Percentiles rank a stretch among this genome's conserved stretches.
These are phyloP conservation scores for Cornus kousa DNA, from an alignment of 148 eudicot genomes.

Conservation along the genomic window DNA sequence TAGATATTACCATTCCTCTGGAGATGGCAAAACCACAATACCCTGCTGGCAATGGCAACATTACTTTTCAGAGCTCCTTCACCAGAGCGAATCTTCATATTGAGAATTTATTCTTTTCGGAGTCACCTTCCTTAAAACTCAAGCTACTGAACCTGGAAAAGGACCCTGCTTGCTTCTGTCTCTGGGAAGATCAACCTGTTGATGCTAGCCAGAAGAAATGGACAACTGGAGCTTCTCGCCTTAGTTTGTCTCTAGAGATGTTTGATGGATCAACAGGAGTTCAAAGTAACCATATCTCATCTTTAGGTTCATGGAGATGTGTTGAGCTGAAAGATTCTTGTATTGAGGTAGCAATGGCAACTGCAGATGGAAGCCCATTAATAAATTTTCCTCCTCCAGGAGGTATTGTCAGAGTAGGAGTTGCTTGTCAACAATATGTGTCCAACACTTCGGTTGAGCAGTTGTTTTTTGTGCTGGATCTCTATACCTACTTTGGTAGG, in stretches of 20 bases:
- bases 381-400: constrained; percentile 81
- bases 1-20: constrained; percentile 80
- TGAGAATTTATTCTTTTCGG: constrained; percentile 63
- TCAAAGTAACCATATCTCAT: constrained; percentile 23
- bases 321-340: constrained; percentile 73
- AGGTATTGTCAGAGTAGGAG: constrained; percentile 80
- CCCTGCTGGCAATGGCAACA: constrained; percentile 18
- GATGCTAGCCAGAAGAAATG: constrained; percentile 90
- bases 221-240: constrained; percentile 65
- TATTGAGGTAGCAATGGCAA: constrained; percentile 89
- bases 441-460: constrained; percentile 94
- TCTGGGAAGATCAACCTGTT: constrained; percentile 86
- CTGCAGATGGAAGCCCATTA: constrained; percentile 89
- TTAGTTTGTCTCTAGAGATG: constrained; percentile 73
- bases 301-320: constrained; percentile 66
- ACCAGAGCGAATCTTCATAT: constrained; percentile 78
- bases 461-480: constrained; percentile 82
- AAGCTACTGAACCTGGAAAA: constrained; percentile 69
- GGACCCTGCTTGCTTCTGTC: constrained; percentile 95
- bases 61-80: constrained; percentile 44
- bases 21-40: constrained; percentile 33
- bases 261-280: constrained; percentile 27
- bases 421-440: constrained; percentile 68
- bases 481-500: constrained; percentile 71
- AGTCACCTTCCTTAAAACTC: constrained; percentile 61